Percentiles rank a stretch among this genome's conserved stretches.
Conservation (phyloP, 208 protist species). For the Acanthamoeba culbertsoni region DNA sequence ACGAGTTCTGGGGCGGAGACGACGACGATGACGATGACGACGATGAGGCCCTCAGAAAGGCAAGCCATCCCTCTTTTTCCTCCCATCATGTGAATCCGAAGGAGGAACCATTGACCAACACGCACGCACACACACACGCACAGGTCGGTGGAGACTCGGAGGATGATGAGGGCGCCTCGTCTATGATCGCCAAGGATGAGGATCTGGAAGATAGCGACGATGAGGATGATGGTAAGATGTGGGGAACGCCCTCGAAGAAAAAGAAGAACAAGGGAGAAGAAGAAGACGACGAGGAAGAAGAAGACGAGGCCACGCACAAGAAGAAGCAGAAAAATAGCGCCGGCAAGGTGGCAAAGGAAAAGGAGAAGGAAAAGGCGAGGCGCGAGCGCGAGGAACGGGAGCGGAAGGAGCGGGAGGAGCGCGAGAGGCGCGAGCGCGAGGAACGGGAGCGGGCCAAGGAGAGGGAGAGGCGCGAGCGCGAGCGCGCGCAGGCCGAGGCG, state of each 20-base stretch:
- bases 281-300: background rate
- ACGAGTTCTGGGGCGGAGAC: background rate
- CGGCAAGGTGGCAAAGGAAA: background rate
- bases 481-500: background rate
- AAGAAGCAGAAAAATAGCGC: background rate
- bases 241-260: background rate
- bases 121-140: no score
- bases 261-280: background rate
- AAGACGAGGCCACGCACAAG: background rate
- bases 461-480: background rate
- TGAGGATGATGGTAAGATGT: background rate
- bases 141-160: background rate
- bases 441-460: background rate
- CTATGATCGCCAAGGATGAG: slow-evolving; percentile 10
- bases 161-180: background rate
- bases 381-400: background rate
- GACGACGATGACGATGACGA: slow-evolving; percentile 26
- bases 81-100: no score
- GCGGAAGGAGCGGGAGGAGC: background rate
- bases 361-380: background rate
- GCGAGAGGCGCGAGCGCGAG: background rate
- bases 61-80: no score
- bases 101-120: background rate
- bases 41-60: background rate
- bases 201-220: background rate